Base-by-base conservation (phyloP, 1,139 yeast genomes). In the Debaryomyces robertsiae region DNA sequence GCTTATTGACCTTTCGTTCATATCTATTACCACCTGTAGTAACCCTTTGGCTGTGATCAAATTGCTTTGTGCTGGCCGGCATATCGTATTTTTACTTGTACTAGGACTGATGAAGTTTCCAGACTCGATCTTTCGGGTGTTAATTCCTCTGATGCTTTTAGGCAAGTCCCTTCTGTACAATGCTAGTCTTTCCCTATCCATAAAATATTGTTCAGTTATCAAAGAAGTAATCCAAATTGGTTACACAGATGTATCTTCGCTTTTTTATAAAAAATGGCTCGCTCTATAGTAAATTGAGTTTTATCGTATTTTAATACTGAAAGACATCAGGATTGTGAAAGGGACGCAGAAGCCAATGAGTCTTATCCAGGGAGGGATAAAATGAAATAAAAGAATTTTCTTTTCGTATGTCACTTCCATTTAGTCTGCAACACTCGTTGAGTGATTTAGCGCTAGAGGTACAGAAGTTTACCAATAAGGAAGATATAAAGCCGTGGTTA, bases 401-500 rank as follows among this genome's bases (percentile, higher is more conserved):
- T 14, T 35, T 33, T 6, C 27, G n/a, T 16, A 33, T 33, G 36
- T 23, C 36, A 3, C 24, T 25, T 19, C 28, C 38, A n/a, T 18
- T 18, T 27, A 22, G 15, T 28, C n/a, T n/a, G 17, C 38, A 34
- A 17, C 39, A 36, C 31, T 46, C 50, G 4, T 39, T 47, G 24
- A 30, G 32, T 19, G 60, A 53, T 38, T 41, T 55, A 27, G 42
- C 40, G 4, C 43, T 58, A 11, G 57, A 51, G 27, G 31, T 15
- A 9, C 47, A 52, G 29, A 33, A 45, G 14, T 60, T 60, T 34
- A 37, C 42, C 2, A 37, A 47, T 18, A 61, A 53, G 38, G 53
- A 50, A 28, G 79, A 75, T 24, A 81, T 84, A 50, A 84, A 84
- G 57, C 87, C 89, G 1, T 84, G 90, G 90, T 58, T 84, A 33